Conservation (phyloP, 2,329 filamentous ascomycete genomes). For the Colletotrichum camelliae region DNA sequence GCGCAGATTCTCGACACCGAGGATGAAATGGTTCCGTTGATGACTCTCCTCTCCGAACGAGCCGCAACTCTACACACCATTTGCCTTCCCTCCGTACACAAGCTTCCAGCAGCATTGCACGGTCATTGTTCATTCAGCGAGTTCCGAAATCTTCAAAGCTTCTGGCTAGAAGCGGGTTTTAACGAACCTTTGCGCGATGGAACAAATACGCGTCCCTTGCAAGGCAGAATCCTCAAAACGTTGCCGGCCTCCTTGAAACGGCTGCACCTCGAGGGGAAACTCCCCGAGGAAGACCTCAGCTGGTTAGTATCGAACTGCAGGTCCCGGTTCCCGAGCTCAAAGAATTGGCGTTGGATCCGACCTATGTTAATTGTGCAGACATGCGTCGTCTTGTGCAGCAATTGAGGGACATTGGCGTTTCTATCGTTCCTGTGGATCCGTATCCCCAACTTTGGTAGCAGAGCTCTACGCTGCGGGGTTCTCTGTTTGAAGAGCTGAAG, state of each 20-base stretch:
- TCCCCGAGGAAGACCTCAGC: not conserved
- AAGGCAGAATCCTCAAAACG: not conserved
- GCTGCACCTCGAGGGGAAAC: not conserved
- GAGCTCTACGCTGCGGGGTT: not conserved
- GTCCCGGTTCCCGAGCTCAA: not conserved
- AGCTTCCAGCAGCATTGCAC: not conserved
- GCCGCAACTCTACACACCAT: not conserved
- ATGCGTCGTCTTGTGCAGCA: not conserved
- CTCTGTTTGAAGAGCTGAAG: not conserved
- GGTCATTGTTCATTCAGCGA: accelerated
- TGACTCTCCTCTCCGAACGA: not conserved
- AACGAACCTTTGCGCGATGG: not conserved
- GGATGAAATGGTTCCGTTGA: not conserved
- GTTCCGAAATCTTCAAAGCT: not conserved
- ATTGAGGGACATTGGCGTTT: not conserved
- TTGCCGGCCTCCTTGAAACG: not conserved
- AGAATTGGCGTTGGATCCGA: not conserved
- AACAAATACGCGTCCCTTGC: not conserved
- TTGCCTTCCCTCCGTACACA: not conserved
- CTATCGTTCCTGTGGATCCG: not conserved
- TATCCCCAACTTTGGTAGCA: not conserved
- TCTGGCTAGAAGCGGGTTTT: not conserved
- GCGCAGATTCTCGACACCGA: not conserved
- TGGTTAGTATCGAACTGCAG: not conserved
- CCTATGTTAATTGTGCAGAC: not conserved